Percentiles rank a stretch among this genome's conserved stretches.
Conservation (phyloP, 495 filamentous ascomycete genomes). For the Penicillium turbatum region DNA sequence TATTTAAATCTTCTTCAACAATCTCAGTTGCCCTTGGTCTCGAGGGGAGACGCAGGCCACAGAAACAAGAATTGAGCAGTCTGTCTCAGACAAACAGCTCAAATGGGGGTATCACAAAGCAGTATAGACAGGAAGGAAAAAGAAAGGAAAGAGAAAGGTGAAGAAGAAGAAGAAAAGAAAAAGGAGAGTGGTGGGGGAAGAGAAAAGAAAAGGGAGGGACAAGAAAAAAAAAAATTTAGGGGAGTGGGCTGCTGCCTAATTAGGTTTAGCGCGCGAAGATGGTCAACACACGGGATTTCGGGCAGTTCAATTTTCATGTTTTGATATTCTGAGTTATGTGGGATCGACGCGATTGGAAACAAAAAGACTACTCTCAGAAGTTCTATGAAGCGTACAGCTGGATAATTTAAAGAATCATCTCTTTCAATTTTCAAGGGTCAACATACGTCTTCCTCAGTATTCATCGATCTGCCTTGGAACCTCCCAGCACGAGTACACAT, state of each 20-base stretch:
- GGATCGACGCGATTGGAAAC: no score
- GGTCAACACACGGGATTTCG: slow-evolving; percentile 6
- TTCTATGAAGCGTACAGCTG: no score
- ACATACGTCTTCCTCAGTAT: no score
- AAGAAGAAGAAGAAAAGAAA: slow-evolving; percentile 16
- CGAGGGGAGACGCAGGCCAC: slow-evolving; percentile 10
- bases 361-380: no score
- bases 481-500: no score
- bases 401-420: no score
- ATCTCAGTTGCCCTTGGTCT: slow-evolving; percentile 24
- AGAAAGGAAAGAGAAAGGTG: slow-evolving; percentile 20
- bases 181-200: slow-evolving; percentile 17
- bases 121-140: slow-evolving; percentile 25
- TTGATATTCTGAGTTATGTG: background rate
- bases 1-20: background rate
- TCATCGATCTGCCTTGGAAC: no score
- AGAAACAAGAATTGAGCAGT: slow-evolving; percentile 30
- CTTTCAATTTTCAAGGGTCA: no score
- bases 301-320: background rate
- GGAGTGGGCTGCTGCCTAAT: slow-evolving; percentile 16
- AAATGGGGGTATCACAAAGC: slow-evolving; percentile 37
- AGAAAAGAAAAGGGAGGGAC: slow-evolving; percentile 20
- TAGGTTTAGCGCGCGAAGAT: slow-evolving; percentile 15
- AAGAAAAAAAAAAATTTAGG: slow-evolving; percentile 24
- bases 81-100: slow-evolving; percentile 37